Evolutionary conservation across 805 yeast genomes (phyloP), one percentile per base, ranked within the genome.

Genomic region (Wickerhamomyces chaumierensis): DNA sequence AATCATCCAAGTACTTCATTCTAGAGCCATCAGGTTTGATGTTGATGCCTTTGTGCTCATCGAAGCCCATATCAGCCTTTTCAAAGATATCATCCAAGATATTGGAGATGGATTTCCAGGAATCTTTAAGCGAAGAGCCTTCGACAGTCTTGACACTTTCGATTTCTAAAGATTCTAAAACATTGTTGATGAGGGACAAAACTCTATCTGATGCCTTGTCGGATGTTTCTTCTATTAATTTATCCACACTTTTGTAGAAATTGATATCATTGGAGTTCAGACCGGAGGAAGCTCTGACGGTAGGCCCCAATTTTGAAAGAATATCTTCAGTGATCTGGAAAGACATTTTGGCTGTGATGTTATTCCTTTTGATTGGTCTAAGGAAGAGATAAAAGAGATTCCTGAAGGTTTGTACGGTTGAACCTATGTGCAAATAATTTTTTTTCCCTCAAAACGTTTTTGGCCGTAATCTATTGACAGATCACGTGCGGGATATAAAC

Each of bases 231-330:
- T 66, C 58, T 13, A 78, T 52, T 1, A 56, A 51, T 3, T 62
- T 49, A 49, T 84, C 90, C 12, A 85, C 52, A 35, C 83, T 75
- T 35, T 68, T 64, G 56, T 77, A 75, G 51, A 88, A 92, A 23
- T 70, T 73, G n/a, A 87, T 69, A 62, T 90, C 97, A 40, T 82
- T 82, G 0, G 85, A 74, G 2, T 83, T 81, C 33, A 88, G 57
- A 2, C 82, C 76, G 3, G 80, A 65, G 0, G 94, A 69, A 3
- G 81, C 71, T 42, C 94, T 65, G 31, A 83, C 73, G 3, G 78
- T 62, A 11, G 69, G 64, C 36, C 74, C 67, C n/a, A 78, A 62
- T 41, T 67, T 57, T 11, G 77, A 72, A 16, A 75, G 53, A 0
- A 44, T 38, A 2, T 37, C 20, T 20, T 40, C 31, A 16, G 36